Conservation (phyloP, 192 early-diverging fungal genomes). For the Umbelopsis sp. region DNA sequence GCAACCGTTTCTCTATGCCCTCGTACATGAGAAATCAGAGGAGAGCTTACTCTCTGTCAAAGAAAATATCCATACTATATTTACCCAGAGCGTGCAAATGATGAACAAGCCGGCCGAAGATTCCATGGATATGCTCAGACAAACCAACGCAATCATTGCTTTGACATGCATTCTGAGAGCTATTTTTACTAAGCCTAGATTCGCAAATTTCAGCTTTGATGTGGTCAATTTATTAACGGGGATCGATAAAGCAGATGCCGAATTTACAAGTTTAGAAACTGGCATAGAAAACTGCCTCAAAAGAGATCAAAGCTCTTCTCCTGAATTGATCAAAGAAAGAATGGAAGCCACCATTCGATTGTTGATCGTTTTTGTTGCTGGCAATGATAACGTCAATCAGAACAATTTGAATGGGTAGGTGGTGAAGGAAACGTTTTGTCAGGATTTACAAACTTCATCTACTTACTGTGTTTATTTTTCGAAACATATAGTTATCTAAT, state of each 20-base stretch:
- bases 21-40: conserved; percentile 43
- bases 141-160: conserved; percentile 38
- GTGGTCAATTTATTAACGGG: conserved; percentile 53
- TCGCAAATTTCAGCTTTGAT: conserved; percentile 59
- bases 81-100: conserved; percentile 44
- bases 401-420: conserved; percentile 56
- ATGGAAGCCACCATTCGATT: conserved; percentile 39
- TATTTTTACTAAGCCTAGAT: conserved; percentile 54
- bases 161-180: conserved; percentile 41
- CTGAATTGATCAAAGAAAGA: conserved; percentile 9
- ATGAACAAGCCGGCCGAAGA: conserved; percentile 32
- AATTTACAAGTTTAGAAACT: conserved; percentile 20
- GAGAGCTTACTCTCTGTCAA: conserved; percentile 47
- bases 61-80: conserved; percentile 45
- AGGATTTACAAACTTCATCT: not conserved
- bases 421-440: not conserved
- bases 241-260: conserved; percentile 37
- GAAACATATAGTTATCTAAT: conserved; percentile 48
- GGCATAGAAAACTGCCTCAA: conserved; percentile 6
- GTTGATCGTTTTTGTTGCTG: conserved; percentile 46
- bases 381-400: conserved; percentile 61
- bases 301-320: conserved; percentile 20
- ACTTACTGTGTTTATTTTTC: not conserved
- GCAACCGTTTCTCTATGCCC: conserved; percentile 36
- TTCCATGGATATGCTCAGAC: conserved; percentile 17